Evolutionary conservation across 106 monocot species (phyloP).

Genomic region (Hemerocallis citrina): DNA sequence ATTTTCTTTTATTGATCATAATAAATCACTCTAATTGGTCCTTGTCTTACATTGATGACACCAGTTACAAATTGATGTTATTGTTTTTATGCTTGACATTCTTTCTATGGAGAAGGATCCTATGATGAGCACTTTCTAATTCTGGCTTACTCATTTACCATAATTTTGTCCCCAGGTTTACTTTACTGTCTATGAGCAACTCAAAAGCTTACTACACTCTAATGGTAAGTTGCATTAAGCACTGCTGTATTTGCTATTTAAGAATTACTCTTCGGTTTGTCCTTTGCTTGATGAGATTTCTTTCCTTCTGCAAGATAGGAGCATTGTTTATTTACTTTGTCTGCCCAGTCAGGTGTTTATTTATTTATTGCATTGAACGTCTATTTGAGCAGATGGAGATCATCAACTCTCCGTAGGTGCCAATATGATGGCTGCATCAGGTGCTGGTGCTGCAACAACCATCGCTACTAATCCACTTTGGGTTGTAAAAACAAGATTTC

Average conservation of each 20-base stretch:
- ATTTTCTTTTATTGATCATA: no score
- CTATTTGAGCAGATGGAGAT: conserved; percentile 27
- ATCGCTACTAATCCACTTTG: conserved; percentile 69
- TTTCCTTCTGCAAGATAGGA: background rate
- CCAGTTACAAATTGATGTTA: background rate
- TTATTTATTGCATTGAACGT: background rate
- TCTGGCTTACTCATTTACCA: background rate
- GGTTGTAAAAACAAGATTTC: conserved; percentile 82
- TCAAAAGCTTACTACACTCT: conserved; percentile 48
- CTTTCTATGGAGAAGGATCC: background rate
- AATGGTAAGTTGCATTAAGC: conserved; percentile 37
- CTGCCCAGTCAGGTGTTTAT: background rate
- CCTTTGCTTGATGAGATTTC: background rate
- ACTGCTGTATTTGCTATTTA: background rate
- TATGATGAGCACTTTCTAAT: background rate
- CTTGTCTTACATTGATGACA: background rate
- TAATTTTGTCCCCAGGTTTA: conserved; percentile 36
- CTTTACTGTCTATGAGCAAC: conserved; percentile 62
- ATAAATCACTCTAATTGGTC: no score
- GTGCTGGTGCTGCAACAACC: conserved; percentile 66
- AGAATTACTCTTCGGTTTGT: background rate
- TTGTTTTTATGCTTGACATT: background rate
- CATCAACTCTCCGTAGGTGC: conserved; percentile 44
- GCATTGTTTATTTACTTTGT: background rate
- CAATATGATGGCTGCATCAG: conserved; percentile 62